Percentiles rank a stretch among this genome's conserved stretches.
Evolutionary conservation across 176 grass and related monocot species (phyloP).

Genomic region (Hyparrhenia diplandra): DNA sequence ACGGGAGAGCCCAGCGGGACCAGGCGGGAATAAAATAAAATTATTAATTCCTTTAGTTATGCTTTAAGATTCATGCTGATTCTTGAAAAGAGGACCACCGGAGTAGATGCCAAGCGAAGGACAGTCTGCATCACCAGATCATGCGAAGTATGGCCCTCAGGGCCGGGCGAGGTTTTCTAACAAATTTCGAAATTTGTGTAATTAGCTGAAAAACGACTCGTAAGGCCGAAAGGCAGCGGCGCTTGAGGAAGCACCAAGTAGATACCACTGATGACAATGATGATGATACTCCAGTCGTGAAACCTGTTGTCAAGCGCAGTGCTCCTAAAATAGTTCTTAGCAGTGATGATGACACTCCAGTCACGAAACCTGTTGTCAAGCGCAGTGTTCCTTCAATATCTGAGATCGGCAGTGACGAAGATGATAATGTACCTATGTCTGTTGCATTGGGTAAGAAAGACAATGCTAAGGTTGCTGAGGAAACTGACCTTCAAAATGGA

Average conservation of each 20-base stretch:
- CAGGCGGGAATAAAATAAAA: no score
- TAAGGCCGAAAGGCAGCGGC: slow-evolving; percentile 16
- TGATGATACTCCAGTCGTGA: slow-evolving; percentile 22
- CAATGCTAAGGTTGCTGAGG: slow-evolving; percentile 14
- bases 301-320: slow-evolving; percentile 37
- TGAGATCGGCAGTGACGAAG: slow-evolving; percentile 83
- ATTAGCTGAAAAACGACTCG: slow-evolving; percentile 1
- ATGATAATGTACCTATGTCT: slow-evolving; percentile 50
- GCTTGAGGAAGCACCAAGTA: slow-evolving; percentile 53
- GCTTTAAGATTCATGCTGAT: no score
- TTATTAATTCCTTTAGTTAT: no score
- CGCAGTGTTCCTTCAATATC: slow-evolving; percentile 6
- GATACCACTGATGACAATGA: slow-evolving; percentile 31
- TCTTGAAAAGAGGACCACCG: no score
- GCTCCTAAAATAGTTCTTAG: not conserved
- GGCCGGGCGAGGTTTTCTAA: no score
- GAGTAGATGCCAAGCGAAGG: no score
- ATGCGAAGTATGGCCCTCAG: no score
- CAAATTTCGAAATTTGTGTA: slow-evolving; percentile 17
- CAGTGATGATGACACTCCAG: slow-evolving; percentile 12
- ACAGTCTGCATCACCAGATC: no score
- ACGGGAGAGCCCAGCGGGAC: no score
- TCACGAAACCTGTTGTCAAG: slow-evolving; percentile 35
- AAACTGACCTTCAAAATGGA: slow-evolving; percentile 1
- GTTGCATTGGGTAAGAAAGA: slow-evolving; percentile 34